Percentiles rank a stretch among this genome's conserved stretches.
Conservation (phyloP, 2,329 filamentous ascomycete species). For the Penicillium sp. region DNA sequence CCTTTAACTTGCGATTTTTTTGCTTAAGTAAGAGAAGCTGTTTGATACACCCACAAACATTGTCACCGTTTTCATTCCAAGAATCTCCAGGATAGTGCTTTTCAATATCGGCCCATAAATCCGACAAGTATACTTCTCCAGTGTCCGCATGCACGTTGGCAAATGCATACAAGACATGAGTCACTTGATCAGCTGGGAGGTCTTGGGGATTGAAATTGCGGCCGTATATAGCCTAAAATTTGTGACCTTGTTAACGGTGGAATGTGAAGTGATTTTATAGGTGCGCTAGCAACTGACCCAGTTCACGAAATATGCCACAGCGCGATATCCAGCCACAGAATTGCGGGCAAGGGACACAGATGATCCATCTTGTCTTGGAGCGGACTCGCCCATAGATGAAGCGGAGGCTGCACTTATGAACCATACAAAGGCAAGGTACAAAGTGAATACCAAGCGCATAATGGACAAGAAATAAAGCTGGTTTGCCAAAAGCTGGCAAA, state of each 20-base stretch:
- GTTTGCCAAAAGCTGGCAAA: too few species aligned
- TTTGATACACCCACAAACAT: conserved; percentile 74
- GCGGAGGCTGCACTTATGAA: conserved; percentile 12
- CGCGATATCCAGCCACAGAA: conserved; percentile 22
- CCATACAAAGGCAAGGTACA: too few species aligned
- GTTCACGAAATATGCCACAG: conserved; percentile 48
- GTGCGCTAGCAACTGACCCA: conserved; percentile 36
- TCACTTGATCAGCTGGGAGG: conserved; percentile 74
- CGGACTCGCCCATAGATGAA: not conserved
- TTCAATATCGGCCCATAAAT: conserved; percentile 65
- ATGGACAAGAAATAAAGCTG: too few species aligned
- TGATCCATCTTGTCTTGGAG: too few species aligned
- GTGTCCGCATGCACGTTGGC: conserved; percentile 73
- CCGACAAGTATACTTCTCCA: conserved; percentile 75
- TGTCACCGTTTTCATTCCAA: conserved; percentile 65
- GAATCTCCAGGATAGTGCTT: conserved; percentile 69
- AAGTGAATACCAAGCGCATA: too few species aligned
- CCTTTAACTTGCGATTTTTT: conserved; percentile 69
- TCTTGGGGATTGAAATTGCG: conserved; percentile 80
- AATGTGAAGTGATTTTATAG: too few species aligned
- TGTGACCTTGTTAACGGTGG: not conserved
- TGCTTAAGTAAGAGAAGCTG: conserved; percentile 75
- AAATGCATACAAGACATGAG: conserved; percentile 87
- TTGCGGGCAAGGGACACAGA: too few species aligned
- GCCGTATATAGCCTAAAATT: conserved; percentile 72